These are phyloP conservation scores for Tylopilus balloui DNA, from an alignment of 768 basidiomycete species.

Conservation along the genomic window DNA sequence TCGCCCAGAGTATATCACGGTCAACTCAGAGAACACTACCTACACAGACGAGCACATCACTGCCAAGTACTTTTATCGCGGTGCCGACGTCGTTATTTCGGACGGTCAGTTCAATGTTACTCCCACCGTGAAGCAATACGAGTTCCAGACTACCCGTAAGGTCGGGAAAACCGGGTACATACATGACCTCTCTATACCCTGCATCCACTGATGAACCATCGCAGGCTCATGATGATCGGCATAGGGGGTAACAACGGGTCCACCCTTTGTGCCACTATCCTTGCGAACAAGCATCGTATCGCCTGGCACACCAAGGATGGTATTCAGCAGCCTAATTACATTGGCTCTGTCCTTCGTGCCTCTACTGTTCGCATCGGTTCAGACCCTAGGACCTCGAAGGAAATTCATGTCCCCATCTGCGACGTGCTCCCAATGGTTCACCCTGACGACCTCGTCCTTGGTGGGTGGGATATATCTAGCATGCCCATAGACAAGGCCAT, in stretches of 20 bases:
- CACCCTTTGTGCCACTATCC: conserved; percentile 88
- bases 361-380: conserved; percentile 90
- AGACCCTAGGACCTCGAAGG: conserved; percentile 76
- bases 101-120: conserved; percentile 76
- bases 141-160: conserved; percentile 86
- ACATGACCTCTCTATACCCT: conserved; percentile 4
- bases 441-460: conserved; percentile 94
- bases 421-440: conserved; percentile 97
- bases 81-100: conserved; percentile 61
- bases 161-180: conserved; percentile 91
- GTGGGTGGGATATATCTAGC: conserved; percentile 97
- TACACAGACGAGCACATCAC: conserved; percentile 84
- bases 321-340: conserved; percentile 93
- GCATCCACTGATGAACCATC: not conserved
- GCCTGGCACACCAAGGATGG: conserved; percentile 93
- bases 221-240: conserved; percentile 93
- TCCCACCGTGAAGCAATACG: conserved; percentile 74
- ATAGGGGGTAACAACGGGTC: conserved; percentile 97
- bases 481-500: conserved; percentile 85
- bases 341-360: conserved; percentile 93
- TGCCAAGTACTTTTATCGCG: conserved; percentile 77
- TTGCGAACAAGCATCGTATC: conserved; percentile 95
- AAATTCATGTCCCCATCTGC: conserved; percentile 87
- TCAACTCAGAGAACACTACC: conserved; percentile 74
- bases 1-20: conserved; percentile 68